Evolutionary conservation across 441 rosid genomes (phyloP), one percentile per base, ranked within the genome.

Genomic region (Adansonia rubrostipa): DNA sequence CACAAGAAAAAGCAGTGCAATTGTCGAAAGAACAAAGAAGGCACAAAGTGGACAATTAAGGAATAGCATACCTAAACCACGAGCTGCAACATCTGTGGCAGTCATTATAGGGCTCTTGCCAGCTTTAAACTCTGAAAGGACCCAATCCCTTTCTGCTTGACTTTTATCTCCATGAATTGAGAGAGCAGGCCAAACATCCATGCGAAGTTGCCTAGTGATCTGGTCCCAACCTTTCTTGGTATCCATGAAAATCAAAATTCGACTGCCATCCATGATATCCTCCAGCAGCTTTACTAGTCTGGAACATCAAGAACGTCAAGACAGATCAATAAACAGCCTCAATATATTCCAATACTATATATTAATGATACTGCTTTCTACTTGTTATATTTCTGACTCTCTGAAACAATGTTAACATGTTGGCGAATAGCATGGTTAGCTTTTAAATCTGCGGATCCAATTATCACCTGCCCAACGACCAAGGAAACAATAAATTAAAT

Each of bases 101-200:
- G 98, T 92, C 99, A 96, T 96, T 86, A 96, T 93, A 57, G 98
- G 99, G 80, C 95, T 93, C 81, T 93, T 96, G 78, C 99, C 99
- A 64, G 97, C 88, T 85, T 88, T 96, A 86, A 96, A 96, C 86
- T 96, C 99, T 0, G 99, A 90, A 48, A 96, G 98, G 73, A 96
- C 99, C 99, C 99, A 96, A 79, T 96, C 99, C 81, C 99, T 89
- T 85, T 96, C 99, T 8, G 99, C 97, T 88, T 96, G 99, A 79
- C 98, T 96, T 88, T 96, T 96, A 86, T 96, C 99, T 22, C 99
- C 99, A 78, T 96, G 99, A 86, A 96, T 96, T 47, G 97, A 92
- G 50, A 93, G 91, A 75, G 98, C 97, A 61, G 99, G 97, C 99
- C 99, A 96, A 36, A 98, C 99, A 86, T 95, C 99, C 96, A 91